Percentiles rank a stretch among this genome's conserved stretches.
phyloP scores from a whole-genome alignment of 2,329 filamentous ascomycete species.

The Clonostachys sp. region DNA sequence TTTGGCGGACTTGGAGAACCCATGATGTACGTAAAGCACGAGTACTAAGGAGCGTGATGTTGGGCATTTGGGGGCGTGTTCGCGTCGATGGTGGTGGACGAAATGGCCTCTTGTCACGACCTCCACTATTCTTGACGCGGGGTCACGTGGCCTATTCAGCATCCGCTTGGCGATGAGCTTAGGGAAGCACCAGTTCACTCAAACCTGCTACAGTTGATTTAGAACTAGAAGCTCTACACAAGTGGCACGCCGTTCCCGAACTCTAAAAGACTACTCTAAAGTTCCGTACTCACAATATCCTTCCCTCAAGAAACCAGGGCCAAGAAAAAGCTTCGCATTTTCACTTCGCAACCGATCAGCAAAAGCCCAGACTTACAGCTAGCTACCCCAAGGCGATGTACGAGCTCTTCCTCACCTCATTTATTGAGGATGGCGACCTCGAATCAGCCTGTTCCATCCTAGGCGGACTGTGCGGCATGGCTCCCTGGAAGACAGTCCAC shows the following conservation, averaged over 20 bases:
- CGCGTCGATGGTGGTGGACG: slow-evolving; percentile 1
- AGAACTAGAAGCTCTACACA: neutral
- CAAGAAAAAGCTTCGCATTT: too few relatives aligned
- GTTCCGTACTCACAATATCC: too few relatives aligned
- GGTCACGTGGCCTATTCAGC: slow-evolving; percentile 17
- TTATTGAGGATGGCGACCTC: slow-evolving; percentile 45
- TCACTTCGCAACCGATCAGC: neutral
- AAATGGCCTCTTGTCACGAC: neutral
- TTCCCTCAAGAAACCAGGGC: too few relatives aligned
- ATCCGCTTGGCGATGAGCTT: neutral
- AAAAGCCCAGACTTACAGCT: neutral
- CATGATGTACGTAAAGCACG: slow-evolving; percentile 11
- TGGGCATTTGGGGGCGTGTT: neutral
- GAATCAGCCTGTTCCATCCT: slow-evolving; percentile 45
- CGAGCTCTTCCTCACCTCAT: slow-evolving; percentile 54
- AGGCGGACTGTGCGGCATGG: slow-evolving; percentile 53
- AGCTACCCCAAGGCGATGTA: slow-evolving; percentile 36
- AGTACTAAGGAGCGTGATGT: neutral
- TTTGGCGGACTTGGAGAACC: slow-evolving; percentile 9
- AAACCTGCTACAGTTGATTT: neutral
- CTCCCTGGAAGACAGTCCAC: slow-evolving; percentile 40
- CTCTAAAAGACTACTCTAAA: too few relatives aligned
- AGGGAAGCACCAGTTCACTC: neutral
- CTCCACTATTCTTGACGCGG: slow-evolving; percentile 12
- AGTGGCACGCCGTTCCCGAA: too few relatives aligned